A percentile compares a stretch with the other conserved stretches of the same genome.
Conservation (phyloP, 2,329 filamentous ascomycete genomes). For the Colletotrichum karsti region DNA sequence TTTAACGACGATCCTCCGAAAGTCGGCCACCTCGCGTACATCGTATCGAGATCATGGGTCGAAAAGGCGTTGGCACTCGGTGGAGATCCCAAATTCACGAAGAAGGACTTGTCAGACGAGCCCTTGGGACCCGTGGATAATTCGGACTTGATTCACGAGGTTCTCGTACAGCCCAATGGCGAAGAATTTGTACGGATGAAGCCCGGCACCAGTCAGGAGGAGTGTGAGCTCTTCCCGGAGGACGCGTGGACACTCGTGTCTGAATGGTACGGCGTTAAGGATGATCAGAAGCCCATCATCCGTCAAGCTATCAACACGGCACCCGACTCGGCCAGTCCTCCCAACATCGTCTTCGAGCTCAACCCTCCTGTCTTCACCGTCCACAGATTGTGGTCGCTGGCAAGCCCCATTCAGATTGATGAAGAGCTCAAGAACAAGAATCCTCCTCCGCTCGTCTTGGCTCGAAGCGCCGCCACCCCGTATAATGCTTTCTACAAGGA, state of each 20-base stretch:
- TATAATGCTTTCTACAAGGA: constrained; percentile 81
- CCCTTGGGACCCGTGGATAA: constrained; percentile 86
- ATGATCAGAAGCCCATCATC: constrained; percentile 75
- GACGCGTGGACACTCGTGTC: constrained; percentile 84
- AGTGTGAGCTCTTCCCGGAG: constrained; percentile 80
- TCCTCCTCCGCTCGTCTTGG: constrained; percentile 72
- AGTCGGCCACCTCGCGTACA: constrained; percentile 78
- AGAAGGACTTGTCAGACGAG: constrained; percentile 67
- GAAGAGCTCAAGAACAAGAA: constrained; percentile 69
- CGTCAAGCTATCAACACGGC: constrained; percentile 83
- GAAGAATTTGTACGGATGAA: constrained; percentile 77
- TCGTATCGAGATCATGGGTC: constrained; percentile 85
- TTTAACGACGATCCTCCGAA: constrained; percentile 61
- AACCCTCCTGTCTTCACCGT: constrained; percentile 87
- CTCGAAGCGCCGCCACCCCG: constrained; percentile 75
- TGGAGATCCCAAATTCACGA: constrained; percentile 62
- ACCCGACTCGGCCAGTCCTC: constrained; percentile 57
- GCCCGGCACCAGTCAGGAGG: constrained; percentile 71
- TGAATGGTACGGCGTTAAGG: constrained; percentile 81
- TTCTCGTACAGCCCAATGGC: constrained; percentile 58
- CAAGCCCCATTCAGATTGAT: constrained; percentile 63
- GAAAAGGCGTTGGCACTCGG: constrained; percentile 74
- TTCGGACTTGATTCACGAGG: constrained; percentile 77
- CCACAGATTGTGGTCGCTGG: constrained; percentile 76
- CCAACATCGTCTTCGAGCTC: constrained; percentile 83